A percentile compares a stretch with the other conserved stretches of the same genome.
Conservation (phyloP, 495 filamentous ascomycete genomes). For the Apodospora peruviana region DNA sequence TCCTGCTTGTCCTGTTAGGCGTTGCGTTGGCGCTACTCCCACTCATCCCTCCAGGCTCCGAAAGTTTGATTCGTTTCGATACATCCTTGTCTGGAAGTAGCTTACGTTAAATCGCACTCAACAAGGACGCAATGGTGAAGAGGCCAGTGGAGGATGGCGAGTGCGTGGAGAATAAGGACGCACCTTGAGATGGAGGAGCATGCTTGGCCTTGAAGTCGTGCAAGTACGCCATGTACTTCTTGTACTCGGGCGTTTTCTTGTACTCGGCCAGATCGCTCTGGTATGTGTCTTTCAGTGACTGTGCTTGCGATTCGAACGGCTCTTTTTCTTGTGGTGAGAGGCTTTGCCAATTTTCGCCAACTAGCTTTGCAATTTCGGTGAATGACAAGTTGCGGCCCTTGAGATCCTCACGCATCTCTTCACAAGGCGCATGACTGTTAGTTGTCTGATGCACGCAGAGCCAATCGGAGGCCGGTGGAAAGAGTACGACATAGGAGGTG, state of each 20-base stretch:
- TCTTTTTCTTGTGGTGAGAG: constrained; percentile 60
- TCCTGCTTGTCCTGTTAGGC: constrained; percentile 30
- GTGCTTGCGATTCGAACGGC: constrained; percentile 62
- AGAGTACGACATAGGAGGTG: neutral
- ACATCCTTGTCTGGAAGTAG: constrained; percentile 35
- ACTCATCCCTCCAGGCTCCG: constrained; percentile 16
- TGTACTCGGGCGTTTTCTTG: constrained; percentile 62
- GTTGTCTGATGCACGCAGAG: neutral
- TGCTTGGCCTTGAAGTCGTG: constrained; percentile 69
- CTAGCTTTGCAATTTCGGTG: constrained; percentile 75
- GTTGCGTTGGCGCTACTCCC: constrained; percentile 28
- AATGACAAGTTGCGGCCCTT: constrained; percentile 69
- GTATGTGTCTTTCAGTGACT: constrained; percentile 65
- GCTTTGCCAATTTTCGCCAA: constrained; percentile 75
- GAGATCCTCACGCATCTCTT: constrained; percentile 68
- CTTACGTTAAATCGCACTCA: constrained; percentile 5
- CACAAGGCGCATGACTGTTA: neutral
- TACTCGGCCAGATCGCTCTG: constrained; percentile 60
- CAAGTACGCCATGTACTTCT: constrained; percentile 59
- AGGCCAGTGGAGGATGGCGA: too few species aligned
- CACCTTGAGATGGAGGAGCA: constrained; percentile 42
- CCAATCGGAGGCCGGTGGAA: neutral
- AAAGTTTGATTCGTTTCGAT: constrained; percentile 37
- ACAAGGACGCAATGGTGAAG: neutral
- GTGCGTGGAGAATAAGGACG: neutral